Evolutionary conservation across 495 filamentous ascomycete species (phyloP).

Genomic region (Penicillium steckii): DNA sequence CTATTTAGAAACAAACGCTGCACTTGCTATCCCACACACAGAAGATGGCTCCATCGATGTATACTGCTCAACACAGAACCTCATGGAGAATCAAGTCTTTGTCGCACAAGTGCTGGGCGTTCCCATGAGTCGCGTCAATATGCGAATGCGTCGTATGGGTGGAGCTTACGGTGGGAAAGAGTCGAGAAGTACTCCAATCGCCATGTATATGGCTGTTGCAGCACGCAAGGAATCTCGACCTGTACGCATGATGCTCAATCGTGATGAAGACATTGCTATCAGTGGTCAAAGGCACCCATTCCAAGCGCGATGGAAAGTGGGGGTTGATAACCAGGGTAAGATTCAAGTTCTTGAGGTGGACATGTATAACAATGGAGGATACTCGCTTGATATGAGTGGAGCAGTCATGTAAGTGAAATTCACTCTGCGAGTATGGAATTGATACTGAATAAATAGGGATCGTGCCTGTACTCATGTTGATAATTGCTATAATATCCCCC

Average conservation of each 20-base stretch:
- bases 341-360: not conserved
- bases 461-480: not conserved
- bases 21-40: not conserved
- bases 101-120: not conserved
- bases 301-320: not conserved
- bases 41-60: not conserved
- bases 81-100: not conserved
- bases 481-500: not conserved
- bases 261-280: not conserved
- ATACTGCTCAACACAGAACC: not conserved
- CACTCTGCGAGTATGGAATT: no score
- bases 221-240: not conserved
- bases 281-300: not conserved
- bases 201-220: not conserved
- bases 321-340: not conserved
- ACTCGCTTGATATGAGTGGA: not conserved
- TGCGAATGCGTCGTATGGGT: not conserved
- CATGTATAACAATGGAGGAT: not conserved
- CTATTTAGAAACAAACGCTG: not conserved
- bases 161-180: not conserved
- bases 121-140: not conserved
- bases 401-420: not conserved
- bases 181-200: not conserved
- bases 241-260: not conserved
- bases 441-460: not conserved